These are phyloP conservation scores for Cystobasidium tubakii DNA, from an alignment of 768 basidiomycete genomes.

Conservation along the genomic window DNA sequence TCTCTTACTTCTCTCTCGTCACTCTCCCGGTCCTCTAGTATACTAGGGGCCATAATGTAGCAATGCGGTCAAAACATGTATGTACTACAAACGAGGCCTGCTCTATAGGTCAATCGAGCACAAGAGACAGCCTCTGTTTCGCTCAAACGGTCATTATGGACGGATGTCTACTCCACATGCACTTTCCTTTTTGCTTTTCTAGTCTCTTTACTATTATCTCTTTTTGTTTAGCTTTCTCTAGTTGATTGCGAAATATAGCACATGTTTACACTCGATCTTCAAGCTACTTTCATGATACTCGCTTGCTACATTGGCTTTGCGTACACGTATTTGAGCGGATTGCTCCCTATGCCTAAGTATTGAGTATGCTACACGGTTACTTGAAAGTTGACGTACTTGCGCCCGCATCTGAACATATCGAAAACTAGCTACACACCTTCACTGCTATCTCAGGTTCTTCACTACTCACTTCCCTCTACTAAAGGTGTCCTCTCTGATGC, in stretches of 20 bases:
- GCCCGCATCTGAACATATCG: no score
- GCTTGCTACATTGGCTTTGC: not conserved
- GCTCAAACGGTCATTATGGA: no score
- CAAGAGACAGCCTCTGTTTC: not conserved
- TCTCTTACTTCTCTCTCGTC: not conserved
- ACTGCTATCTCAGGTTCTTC: not conserved
- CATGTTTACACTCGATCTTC: not conserved
- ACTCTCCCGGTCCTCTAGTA: not conserved
- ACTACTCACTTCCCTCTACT: not conserved
- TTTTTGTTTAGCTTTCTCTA: not conserved
- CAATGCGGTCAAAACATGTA: not conserved
- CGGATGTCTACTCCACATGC: not conserved
- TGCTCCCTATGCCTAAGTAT: no score
- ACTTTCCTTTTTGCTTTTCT: conserved; percentile 13
- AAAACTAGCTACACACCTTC: no score
- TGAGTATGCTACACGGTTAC: no score
- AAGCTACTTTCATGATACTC: no score
- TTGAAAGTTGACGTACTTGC: no score
- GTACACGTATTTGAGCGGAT: no score
- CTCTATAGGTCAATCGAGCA: not conserved
- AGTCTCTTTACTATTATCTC: not conserved
- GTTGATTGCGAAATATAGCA: not conserved
- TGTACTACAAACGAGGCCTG: not conserved
- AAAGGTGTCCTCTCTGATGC: not conserved
- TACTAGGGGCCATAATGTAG: not conserved